Conservation (phyloP, 2,329 filamentous ascomycete genomes). For the Phialemonium atrogriseum region DNA sequence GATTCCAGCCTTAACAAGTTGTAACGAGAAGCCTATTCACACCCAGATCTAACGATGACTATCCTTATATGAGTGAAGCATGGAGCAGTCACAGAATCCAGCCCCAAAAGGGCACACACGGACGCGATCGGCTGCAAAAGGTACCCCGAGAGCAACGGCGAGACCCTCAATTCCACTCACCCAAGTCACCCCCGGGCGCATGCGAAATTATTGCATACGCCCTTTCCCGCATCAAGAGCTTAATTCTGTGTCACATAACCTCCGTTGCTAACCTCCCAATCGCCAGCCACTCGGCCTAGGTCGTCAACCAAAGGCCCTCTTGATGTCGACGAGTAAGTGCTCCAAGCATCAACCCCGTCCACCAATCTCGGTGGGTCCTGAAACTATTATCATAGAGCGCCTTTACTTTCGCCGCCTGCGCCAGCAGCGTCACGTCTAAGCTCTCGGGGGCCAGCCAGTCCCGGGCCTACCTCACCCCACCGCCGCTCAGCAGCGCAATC, state of each 20-base stretch:
- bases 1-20: too few relatives aligned
- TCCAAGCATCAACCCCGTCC: slow-evolving; percentile 3
- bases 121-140: slow-evolving; percentile 18
- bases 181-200: too few relatives aligned
- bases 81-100: slow-evolving; percentile 10
- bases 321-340: slow-evolving; percentile 63
- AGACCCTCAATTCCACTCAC: too few relatives aligned
- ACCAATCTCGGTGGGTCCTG: slow-evolving; percentile 5
- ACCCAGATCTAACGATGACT: too few relatives aligned
- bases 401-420: too few relatives aligned
- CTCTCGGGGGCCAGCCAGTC: too few relatives aligned
- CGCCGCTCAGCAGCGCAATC: slow-evolving; percentile 4
- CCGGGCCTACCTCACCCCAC: background rate
- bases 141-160: too few relatives aligned
- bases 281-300: slow-evolving; percentile 48
- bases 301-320: slow-evolving; percentile 72
- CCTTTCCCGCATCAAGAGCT: too few relatives aligned
- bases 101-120: slow-evolving; percentile 13
- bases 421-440: too few relatives aligned
- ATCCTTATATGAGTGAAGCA: too few relatives aligned
- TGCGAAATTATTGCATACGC: too few relatives aligned
- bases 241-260: background rate
- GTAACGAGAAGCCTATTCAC: too few relatives aligned
- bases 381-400: slow-evolving; percentile 12
- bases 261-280: slow-evolving; percentile 7